Base-by-base conservation (phyloP, 768 basidiomycete species). In the Zangia roseola region DNA sequence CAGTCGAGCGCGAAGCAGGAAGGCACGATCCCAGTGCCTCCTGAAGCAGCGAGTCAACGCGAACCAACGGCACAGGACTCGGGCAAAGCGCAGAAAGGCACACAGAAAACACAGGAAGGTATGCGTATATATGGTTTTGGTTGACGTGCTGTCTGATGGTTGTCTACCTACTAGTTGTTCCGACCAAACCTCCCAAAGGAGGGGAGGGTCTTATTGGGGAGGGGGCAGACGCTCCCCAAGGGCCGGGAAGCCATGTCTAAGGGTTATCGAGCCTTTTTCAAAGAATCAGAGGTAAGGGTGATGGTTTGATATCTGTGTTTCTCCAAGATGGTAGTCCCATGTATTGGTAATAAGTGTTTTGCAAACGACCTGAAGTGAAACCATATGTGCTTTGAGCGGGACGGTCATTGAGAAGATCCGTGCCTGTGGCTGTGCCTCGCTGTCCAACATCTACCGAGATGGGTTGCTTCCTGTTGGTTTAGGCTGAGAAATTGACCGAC, bases 181-280 rank as follows among this genome's bases (percentile, higher is more conserved):
- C 1, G 45, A 35, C 9, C 8, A 30, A 20, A 10, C 37, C 9
- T 5, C 40, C n/a, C 28, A 19, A 13, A 26, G 35, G 2, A 34
- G 14, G 17, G 20, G 16, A 45, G 26, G 20, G 20, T 23, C 17
- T 41, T 16, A 28, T 24, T 10, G 54, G 52, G 23, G 25, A 12
- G 10, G 43, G 35, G 9, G 42, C 46, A 2, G 49, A 50, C 8
- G 42, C 45, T 10, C 42, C 55, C 12, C 50, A 52, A 36, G 49
- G 40, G 14, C 21, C 35, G 4, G 51, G 43, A 30, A 47, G 43
- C 28, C 40, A 19, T 5, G 37, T 25, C 5, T 59, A 35, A 56
- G 17, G 6, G 10, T 13, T 12, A 9, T 20, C 16, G 33, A 14
- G 28, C 19, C 2, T 26, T 17, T 30, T 17, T 20, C 13, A n/a